A percentile compares a stretch with the other conserved stretches of the same genome.
phyloP scores from a whole-genome alignment of 495 filamentous ascomycete genomes.

The Pyronema omphalodes region DNA sequence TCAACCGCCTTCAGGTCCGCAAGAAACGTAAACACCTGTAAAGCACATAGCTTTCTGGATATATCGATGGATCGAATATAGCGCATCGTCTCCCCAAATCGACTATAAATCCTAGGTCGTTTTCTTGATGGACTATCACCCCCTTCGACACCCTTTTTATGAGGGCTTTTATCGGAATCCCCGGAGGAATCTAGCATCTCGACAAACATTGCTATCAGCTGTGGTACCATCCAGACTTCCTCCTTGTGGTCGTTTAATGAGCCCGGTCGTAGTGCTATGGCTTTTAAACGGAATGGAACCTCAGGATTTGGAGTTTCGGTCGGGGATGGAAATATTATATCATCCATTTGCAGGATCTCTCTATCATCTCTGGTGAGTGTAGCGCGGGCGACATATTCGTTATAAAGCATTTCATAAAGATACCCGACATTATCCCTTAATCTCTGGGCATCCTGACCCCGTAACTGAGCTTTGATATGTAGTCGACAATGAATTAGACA shows the following conservation, averaged over 20 bases:
- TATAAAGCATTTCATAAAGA: conserved; percentile 42
- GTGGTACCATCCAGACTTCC: conserved; percentile 21
- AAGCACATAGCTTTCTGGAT: conserved; percentile 40
- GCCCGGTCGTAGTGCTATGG: conserved; percentile 24
- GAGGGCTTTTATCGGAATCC: conserved; percentile 1
- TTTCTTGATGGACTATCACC: conserved; percentile 31
- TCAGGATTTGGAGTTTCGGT: conserved; percentile 31
- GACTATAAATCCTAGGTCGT: conserved; percentile 39
- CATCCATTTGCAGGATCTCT: conserved; percentile 57
- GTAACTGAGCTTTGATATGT: conserved; percentile 34
- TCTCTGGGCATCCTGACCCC: conserved; percentile 11
- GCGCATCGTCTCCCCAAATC: conserved; percentile 42
- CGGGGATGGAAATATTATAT: conserved; percentile 38
- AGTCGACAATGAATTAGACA: conserved; percentile 48
- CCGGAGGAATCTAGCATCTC: conserved; percentile 16
- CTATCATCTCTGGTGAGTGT: conserved; percentile 42
- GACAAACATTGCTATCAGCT: conserved; percentile 11
- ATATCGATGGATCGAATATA: conserved; percentile 39
- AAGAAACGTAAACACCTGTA: conserved; percentile 68
- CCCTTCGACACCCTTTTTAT: background rate
- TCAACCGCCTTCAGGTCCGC: conserved; percentile 21
- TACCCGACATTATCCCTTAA: conserved; percentile 29
- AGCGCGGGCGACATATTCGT: conserved; percentile 39
- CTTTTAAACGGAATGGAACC: conserved; percentile 32
- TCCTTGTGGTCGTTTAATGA: conserved; percentile 4